These are phyloP conservation scores for Parietichytrium sp. DNA, from an alignment of 108 stramenopile genomes.

Conservation along the genomic window DNA sequence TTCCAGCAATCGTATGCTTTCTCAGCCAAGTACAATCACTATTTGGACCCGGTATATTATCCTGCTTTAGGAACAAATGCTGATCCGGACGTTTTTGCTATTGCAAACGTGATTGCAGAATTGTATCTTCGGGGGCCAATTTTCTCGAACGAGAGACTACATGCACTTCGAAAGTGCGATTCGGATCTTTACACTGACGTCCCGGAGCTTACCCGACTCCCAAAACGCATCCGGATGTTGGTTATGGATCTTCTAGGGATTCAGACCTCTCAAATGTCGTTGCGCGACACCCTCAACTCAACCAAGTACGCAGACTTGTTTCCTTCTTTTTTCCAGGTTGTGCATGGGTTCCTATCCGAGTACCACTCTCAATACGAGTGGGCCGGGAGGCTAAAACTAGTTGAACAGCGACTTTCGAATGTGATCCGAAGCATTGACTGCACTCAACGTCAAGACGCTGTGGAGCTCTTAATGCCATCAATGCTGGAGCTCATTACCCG, in stretches of 20 bases:
- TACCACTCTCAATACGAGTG: not conserved
- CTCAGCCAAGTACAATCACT: no score
- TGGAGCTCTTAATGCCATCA: not conserved
- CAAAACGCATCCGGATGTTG: not conserved
- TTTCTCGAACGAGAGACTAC: not conserved
- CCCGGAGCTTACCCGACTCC: not conserved
- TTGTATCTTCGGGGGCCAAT: conserved; percentile 27
- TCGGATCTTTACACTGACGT: no score
- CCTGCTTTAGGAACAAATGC: no score
- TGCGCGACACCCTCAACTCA: no score
- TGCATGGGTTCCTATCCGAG: not conserved
- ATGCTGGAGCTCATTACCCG: not conserved
- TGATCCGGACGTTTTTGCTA: conserved; percentile 10
- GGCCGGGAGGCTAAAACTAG: not conserved
- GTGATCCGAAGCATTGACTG: not conserved
- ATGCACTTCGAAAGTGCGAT: not conserved
- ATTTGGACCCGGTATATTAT: no score
- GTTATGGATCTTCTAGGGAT: not conserved
- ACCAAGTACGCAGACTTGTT: no score
- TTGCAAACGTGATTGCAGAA: not conserved
- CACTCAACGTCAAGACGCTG: not conserved
- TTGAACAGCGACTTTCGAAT: not conserved
- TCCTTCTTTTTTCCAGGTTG: not conserved
- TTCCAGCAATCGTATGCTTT: no score
- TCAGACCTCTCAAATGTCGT: no score